These are phyloP conservation scores for Spergularia marina DNA, from an alignment of 148 eudicot species.

Conservation along the genomic window DNA sequence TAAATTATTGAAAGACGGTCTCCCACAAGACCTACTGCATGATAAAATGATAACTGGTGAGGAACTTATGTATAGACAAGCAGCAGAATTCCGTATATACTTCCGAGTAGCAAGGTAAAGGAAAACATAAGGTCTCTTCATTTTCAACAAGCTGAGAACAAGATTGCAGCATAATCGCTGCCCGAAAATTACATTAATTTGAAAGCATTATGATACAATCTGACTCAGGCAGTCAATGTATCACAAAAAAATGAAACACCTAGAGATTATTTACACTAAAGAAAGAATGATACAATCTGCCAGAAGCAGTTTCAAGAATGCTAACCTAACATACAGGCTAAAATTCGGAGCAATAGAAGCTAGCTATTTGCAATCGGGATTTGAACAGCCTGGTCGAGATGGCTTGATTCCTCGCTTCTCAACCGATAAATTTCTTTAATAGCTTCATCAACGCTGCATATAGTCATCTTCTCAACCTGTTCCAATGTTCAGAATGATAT, in stretches of 20 bases:
- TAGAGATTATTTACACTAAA: constrained; percentile 17
- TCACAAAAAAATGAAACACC: constrained; percentile 3
- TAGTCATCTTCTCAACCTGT: constrained; percentile 83
- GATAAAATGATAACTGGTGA: no score
- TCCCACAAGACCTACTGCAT: no score
- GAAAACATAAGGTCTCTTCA: no score
- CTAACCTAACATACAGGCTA: constrained; percentile 1
- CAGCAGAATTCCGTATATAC: no score
- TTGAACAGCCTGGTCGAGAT: constrained; percentile 1
- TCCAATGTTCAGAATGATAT: constrained; percentile 9
- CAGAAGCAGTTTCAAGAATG: constrained; percentile 15
- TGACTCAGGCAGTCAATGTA: background rate
- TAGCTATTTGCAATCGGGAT: constrained; percentile 10
- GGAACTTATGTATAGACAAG: no score
- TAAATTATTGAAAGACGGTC: no score
- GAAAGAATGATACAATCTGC: constrained; percentile 19
- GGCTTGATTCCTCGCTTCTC: constrained; percentile 23
- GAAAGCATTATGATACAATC: background rate
- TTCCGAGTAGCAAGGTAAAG: no score
- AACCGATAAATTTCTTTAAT: constrained; percentile 55
- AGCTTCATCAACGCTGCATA: constrained; percentile 61
- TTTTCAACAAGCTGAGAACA: no score
- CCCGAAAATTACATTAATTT: no score
- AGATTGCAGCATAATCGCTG: no score
- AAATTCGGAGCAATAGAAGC: background rate